Evolutionary conservation across 2,329 filamentous ascomycete species (phyloP).

Genomic region (Aspergillus sp.): DNA sequence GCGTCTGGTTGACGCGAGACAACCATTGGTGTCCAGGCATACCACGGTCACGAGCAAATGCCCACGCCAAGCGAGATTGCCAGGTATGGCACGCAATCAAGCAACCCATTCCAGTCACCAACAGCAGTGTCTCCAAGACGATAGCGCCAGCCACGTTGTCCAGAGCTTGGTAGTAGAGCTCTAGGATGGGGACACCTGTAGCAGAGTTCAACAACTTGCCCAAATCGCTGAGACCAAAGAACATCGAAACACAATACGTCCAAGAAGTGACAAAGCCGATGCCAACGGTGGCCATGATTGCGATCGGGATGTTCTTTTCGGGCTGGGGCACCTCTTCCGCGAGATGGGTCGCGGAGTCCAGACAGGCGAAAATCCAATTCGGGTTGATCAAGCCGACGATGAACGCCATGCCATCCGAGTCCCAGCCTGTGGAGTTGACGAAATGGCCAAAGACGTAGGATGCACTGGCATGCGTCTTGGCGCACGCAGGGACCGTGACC

Average conservation of each 20-base stretch:
- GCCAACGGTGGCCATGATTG: constrained; percentile 50
- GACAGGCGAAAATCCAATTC: constrained; percentile 53
- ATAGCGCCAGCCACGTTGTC: constrained; percentile 46
- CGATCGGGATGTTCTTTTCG: constrained; percentile 50
- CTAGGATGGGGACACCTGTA: constrained; percentile 50
- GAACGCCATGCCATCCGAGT: constrained; percentile 50
- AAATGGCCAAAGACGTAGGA: constrained; percentile 54
- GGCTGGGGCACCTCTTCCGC: constrained; percentile 53
- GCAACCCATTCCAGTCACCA: constrained; percentile 50
- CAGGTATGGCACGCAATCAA: constrained; percentile 51
- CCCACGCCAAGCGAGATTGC: constrained; percentile 53
- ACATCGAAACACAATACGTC: constrained; percentile 50
- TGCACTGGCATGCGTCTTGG: constrained; percentile 47
- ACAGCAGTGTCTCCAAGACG: constrained; percentile 46
- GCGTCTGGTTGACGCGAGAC: constrained; percentile 38
- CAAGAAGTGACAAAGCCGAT: constrained; percentile 47
- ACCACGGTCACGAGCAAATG: constrained; percentile 52
- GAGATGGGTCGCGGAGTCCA: constrained; percentile 53
- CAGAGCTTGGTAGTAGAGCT: constrained; percentile 49
- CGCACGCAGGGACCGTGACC: constrained; percentile 48
- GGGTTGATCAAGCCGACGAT: constrained; percentile 55
- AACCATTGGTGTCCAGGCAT: constrained; percentile 46
- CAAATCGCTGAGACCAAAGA: constrained; percentile 51
- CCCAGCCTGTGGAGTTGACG: constrained; percentile 54
- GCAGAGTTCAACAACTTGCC: constrained; percentile 38